Evolutionary conservation across 202 grass and related monocot species (phyloP).

Genomic region (Zizania palustris): DNA sequence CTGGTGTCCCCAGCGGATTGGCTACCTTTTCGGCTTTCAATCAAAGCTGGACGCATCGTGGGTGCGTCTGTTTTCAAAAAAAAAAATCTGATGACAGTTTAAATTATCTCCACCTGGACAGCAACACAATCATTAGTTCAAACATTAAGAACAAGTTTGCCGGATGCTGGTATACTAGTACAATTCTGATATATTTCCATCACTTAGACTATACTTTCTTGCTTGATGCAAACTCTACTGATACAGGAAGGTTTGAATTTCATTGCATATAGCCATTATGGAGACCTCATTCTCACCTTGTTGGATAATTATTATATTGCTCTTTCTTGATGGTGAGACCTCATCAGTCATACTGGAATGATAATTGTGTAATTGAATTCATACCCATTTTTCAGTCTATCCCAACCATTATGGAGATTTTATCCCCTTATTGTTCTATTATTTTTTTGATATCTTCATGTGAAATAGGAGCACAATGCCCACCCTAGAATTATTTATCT

Average conservation of each 20-base stretch:
- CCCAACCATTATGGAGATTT: neutral
- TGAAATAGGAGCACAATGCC: neutral
- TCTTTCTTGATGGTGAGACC: neutral
- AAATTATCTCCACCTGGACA: neutral
- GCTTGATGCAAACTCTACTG: constrained; percentile 1
- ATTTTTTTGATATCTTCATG: constrained; percentile 18
- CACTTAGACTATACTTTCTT: neutral
- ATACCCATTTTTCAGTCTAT: neutral
- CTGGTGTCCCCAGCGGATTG: no score
- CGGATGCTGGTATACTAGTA: neutral
- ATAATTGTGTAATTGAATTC: constrained; percentile 10
- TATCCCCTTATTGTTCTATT: neutral
- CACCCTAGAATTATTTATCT: neutral
- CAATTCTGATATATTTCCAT: neutral
- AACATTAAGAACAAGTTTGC: neutral
- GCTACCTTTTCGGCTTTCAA: no score
- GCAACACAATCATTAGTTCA: neutral
- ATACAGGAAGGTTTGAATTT: constrained; percentile 2
- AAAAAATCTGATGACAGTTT: neutral
- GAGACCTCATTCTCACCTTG: neutral
- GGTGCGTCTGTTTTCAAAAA: no score
- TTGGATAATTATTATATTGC: neutral
- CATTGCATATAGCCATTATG: constrained; percentile 1
- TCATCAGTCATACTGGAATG: neutral
- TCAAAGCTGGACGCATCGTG: no score